These are phyloP conservation scores for Oldenlandia corymbosa DNA, from an alignment of 257 asterid species.

Conservation along the genomic window DNA sequence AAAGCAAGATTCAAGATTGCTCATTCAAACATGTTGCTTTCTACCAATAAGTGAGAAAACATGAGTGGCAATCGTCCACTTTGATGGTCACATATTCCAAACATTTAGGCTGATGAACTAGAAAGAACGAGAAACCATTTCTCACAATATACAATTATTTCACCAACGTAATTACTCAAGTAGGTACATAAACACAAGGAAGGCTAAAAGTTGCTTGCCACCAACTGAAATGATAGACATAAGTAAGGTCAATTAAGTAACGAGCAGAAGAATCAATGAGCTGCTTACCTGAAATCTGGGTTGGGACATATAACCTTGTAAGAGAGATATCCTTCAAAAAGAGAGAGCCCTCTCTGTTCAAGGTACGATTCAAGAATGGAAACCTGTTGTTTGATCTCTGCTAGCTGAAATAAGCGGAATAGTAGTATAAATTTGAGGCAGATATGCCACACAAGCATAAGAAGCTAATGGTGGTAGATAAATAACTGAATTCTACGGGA, in stretches of 20 bases:
- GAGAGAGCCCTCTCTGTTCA: constrained; percentile 75
- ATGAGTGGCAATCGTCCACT: not conserved
- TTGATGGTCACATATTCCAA: not conserved
- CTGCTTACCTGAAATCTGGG: constrained; percentile 62
- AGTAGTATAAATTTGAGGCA: constrained; percentile 8
- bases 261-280: not conserved
- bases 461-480: not conserved
- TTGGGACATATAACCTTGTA: constrained; percentile 83
- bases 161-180: no score
- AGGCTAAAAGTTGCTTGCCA: not conserved
- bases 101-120: not conserved
- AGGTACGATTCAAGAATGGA: constrained; percentile 79
- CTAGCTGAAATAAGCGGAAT: constrained; percentile 47
- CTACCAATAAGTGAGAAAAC: not conserved
- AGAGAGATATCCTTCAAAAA: constrained; percentile 76
- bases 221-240: not conserved
- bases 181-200: no score
- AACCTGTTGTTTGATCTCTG: constrained; percentile 55
- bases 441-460: not conserved
- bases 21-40: not conserved
- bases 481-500: no score
- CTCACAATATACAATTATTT: no score
- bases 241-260: not conserved
- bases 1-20: not conserved
- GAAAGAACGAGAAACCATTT: no score